Evolutionary conservation across 352 stramenopile species (phyloP).

Genomic region (Plasmopara viticola): DNA sequence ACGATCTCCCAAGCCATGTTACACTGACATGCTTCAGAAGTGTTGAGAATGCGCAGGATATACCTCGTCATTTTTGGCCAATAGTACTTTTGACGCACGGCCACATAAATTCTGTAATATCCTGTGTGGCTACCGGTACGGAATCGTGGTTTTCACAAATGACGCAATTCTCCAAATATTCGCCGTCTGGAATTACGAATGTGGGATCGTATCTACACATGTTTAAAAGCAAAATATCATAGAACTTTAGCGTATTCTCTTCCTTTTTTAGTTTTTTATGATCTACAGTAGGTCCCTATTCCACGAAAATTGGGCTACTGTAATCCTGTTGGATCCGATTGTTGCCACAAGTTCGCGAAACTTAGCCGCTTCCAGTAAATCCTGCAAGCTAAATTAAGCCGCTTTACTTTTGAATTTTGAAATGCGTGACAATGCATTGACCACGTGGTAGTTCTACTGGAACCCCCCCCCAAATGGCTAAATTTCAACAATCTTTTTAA

Average conservation of each 20-base stretch:
- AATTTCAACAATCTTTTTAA: neutral
- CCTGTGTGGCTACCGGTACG: neutral
- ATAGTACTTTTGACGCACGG: neutral
- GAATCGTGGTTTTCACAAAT: neutral
- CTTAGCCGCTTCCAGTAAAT: neutral
- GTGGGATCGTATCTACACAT: neutral
- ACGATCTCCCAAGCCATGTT: constrained; percentile 3
- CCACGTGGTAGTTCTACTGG: neutral
- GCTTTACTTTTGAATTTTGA: neutral
- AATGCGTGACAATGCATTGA: neutral
- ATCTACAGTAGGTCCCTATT: neutral
- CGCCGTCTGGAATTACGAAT: neutral
- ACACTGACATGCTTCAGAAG: constrained; percentile 8
- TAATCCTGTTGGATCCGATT: neutral
- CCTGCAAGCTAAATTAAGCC: neutral
- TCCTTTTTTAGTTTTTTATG: neutral
- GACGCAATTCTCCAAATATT: neutral
- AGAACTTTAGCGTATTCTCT: neutral
- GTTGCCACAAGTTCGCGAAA: neutral
- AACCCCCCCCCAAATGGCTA: neutral
- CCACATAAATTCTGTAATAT: neutral
- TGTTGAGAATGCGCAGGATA: neutral
- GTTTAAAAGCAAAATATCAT: neutral
- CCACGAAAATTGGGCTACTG: neutral
- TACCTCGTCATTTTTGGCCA: neutral